Evolutionary conservation across 2,329 filamentous ascomycete species (phyloP), one percentile per base, ranked within the genome.

Genomic region (Penicillium sp.): DNA sequence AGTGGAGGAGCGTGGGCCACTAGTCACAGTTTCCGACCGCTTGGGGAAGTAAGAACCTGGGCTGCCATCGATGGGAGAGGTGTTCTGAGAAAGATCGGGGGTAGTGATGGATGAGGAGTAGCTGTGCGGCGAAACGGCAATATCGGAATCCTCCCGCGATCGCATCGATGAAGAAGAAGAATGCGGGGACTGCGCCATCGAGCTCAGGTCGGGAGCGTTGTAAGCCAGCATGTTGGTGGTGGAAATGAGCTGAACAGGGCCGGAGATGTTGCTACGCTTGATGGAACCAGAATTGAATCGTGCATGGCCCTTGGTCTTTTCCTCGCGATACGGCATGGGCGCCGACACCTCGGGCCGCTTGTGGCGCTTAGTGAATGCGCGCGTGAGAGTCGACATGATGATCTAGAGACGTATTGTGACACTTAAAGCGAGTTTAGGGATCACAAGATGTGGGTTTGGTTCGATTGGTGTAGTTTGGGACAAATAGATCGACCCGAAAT

Each of bases 211-310:
- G 50, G 93, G 93, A 10, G 95, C 93, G 71, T 93, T 93, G 82
- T 96, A 96, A 8, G 91, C 92, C 53, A 97, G 87, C 84, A 96
- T 91, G 76, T 98, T 99, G 66, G 95, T 98, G 5, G 93, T 96
- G 58, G 95, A 96, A 48, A 97, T 81, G 61, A 99, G 83, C 75
- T 92, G 88, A 52, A 96, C 83, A 0, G 95, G 95, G 3, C 83
- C 86, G 1, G 95, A 99, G 72, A 99, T 99, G 60, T 77, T 75
- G 59, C 69, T 75, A 48, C 78, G 75, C 57, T 78, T 76, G 64
- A 80, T 79, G 19, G 73, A 76, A 29, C 75, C 78, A 9, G 77
- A 68, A 31, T 73, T 70, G 56, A 77, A 79, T 64, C 75, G 76
- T 56, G 73, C 67, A 59, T 77, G 77, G n/a, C 73, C 71, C 58